Percentiles rank a stretch among this genome's conserved stretches.
Evolutionary conservation across 208 protist genomes (phyloP).

Genomic region (Wallacemonas sp.): DNA sequence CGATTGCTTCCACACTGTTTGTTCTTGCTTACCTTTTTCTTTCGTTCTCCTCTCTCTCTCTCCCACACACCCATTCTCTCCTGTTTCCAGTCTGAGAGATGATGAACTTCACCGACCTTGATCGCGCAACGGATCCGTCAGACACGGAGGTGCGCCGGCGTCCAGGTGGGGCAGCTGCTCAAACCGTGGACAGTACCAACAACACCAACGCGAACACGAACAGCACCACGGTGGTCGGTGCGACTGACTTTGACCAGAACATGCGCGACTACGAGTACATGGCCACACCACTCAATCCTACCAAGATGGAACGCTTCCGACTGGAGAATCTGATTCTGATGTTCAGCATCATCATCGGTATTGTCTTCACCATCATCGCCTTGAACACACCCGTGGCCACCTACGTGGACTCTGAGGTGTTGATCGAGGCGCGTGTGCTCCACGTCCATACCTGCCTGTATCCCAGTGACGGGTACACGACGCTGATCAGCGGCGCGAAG

Average conservation of each 20-base stretch:
- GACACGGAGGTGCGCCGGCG: neutral
- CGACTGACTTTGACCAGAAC: neutral
- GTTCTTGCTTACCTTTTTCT: constrained; percentile 13
- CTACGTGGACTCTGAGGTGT: constrained; percentile 12
- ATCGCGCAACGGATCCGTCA: neutral
- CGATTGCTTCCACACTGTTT: too few species aligned
- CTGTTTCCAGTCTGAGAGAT: neutral
- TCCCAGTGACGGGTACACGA: neutral
- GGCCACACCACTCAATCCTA: constrained; percentile 34
- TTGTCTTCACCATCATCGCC: constrained; percentile 26
- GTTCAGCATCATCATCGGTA: constrained; percentile 16
- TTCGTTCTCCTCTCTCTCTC: neutral
- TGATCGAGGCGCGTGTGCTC: constrained; percentile 17
- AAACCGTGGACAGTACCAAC: too few species aligned
- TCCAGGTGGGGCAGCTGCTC: neutral
- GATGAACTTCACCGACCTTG: constrained; percentile 14
- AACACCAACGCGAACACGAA: neutral
- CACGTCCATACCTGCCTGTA: constrained; percentile 17
- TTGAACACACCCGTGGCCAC: constrained; percentile 21
- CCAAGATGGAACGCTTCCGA: constrained; percentile 33
- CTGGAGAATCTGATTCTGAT: constrained; percentile 34
- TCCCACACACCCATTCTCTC: neutral
- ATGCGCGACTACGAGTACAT: constrained; percentile 27
- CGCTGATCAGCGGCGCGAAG: neutral
- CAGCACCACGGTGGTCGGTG: neutral